A percentile compares a stretch with the other conserved stretches of the same genome.
These are phyloP conservation scores for Sporisorium scitamineum DNA, from an alignment of 1,284 basidiomycete species.

Conservation along the genomic window DNA sequence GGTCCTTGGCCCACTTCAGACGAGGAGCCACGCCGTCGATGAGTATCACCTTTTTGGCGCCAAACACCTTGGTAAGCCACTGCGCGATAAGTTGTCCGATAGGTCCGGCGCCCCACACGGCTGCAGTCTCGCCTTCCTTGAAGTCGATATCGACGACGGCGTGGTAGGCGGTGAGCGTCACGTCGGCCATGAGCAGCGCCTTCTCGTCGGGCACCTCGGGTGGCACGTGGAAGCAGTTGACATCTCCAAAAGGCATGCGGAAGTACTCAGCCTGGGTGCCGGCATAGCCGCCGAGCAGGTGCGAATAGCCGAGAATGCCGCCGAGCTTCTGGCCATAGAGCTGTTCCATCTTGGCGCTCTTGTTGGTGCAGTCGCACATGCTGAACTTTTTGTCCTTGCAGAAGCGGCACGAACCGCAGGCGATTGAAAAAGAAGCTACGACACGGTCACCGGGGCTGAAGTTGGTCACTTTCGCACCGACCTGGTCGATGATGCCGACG, in stretches of 20 bases:
- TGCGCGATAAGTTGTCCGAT: slow-evolving; percentile 76
- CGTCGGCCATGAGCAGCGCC: slow-evolving; percentile 77
- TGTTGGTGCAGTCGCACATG: slow-evolving; percentile 80
- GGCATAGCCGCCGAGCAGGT: slow-evolving; percentile 80
- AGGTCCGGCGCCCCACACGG: slow-evolving; percentile 76
- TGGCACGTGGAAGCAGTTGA: slow-evolving; percentile 79
- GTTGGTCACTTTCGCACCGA: slow-evolving; percentile 50
- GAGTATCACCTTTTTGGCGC: slow-evolving; percentile 79
- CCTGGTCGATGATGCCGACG: slow-evolving; percentile 58
- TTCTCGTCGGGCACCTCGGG: slow-evolving; percentile 61
- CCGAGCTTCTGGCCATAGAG: slow-evolving; percentile 75
- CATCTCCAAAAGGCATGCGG: slow-evolving; percentile 78
- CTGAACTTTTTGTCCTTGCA: slow-evolving; percentile 80
- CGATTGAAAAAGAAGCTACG: slow-evolving; percentile 80
- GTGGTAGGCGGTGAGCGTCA: slow-evolving; percentile 81
- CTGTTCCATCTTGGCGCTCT: slow-evolving; percentile 75
- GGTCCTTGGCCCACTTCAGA: slow-evolving; percentile 75
- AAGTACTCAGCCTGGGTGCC: slow-evolving; percentile 75
- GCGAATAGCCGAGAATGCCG: slow-evolving; percentile 72
- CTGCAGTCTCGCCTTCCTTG: slow-evolving; percentile 77
- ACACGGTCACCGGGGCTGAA: slow-evolving; percentile 59
- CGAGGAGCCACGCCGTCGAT: slow-evolving; percentile 78
- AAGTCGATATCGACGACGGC: slow-evolving; percentile 78
- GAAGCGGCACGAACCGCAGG: slow-evolving; percentile 80
- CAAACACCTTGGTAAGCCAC: slow-evolving; percentile 77